phyloP scores from a whole-genome alignment of 805 yeast genomes.

The Dipodascopsis uninucleata region DNA sequence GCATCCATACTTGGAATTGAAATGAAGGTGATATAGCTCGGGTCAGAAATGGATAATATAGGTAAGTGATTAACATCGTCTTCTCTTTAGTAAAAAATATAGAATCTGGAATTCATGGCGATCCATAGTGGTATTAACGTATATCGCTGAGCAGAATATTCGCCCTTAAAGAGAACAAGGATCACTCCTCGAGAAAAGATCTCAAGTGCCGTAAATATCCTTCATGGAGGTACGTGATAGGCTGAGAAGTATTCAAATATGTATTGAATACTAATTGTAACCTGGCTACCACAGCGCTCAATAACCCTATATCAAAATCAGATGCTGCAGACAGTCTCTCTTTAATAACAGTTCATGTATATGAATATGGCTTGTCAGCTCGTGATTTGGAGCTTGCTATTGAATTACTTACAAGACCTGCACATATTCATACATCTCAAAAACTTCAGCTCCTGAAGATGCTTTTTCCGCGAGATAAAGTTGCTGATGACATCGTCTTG shows the following conservation, averaged over 20 bases:
- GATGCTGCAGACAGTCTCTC: slow-evolving; percentile 17
- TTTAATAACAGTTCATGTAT: slow-evolving; percentile 10
- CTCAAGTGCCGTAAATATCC: slow-evolving; percentile 6
- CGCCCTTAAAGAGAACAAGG: too few relatives aligned
- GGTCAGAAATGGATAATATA: too few relatives aligned
- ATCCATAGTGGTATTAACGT: too few relatives aligned
- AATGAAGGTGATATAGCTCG: too few relatives aligned
- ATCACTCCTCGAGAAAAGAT: slow-evolving; percentile 15
- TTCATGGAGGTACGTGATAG: slow-evolving; percentile 1
- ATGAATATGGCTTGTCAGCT: slow-evolving; percentile 17
- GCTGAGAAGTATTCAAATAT: too few relatives aligned
- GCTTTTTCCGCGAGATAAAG: slow-evolving; percentile 15
- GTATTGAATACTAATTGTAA: background rate
- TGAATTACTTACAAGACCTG: slow-evolving; percentile 4
- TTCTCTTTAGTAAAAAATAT: too few relatives aligned
- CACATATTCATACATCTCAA: slow-evolving; percentile 5
- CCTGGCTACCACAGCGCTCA: slow-evolving; percentile 1
- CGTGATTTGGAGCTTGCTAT: slow-evolving; percentile 8
- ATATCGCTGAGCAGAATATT: too few relatives aligned
- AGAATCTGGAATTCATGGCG: too few relatives aligned
- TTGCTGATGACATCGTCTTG: slow-evolving; percentile 11
- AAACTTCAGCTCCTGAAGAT: slow-evolving; percentile 14
- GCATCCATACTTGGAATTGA: too few relatives aligned
- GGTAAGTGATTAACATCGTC: too few relatives aligned
- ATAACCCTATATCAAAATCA: slow-evolving; percentile 10